Conservation (phyloP, 768 basidiomycete species). For the Pleurotus salmoneostramineus region DNA sequence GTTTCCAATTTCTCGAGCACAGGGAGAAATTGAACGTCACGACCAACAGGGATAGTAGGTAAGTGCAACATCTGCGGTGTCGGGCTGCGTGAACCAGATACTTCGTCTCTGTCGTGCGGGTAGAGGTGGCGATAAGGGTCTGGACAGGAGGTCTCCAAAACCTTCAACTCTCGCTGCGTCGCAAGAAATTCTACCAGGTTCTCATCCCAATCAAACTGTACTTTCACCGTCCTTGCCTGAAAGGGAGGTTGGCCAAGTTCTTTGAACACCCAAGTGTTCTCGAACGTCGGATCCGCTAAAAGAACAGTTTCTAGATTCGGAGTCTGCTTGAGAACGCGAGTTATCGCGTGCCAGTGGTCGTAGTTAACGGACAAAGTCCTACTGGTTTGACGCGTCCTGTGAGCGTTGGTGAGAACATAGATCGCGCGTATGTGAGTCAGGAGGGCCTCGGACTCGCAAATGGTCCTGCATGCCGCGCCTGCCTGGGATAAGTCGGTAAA, state of each 20-base stretch:
- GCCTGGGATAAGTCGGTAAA: neutral
- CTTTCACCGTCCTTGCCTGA: neutral
- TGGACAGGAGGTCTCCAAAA: slow-evolving; percentile 1
- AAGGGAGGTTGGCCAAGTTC: neutral
- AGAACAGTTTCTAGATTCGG: neutral
- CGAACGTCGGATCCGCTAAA: neutral
- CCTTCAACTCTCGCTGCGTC: neutral
- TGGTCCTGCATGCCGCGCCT: neutral
- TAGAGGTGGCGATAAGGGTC: neutral
- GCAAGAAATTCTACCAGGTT: neutral
- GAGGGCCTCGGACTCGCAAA: neutral
- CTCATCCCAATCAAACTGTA: slow-evolving; percentile 1
- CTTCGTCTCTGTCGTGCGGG: neutral
- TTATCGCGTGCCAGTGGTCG: neutral
- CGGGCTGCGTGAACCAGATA: neutral
- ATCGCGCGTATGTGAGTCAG: neutral
- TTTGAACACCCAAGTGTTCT: neutral
- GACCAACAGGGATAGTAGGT: neutral
- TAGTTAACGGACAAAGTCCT: neutral
- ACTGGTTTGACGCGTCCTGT: neutral
- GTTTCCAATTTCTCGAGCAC: neutral
- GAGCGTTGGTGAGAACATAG: neutral
- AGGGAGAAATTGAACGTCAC: neutral
- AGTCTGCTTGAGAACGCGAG: neutral
- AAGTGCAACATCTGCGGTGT: neutral